These are phyloP conservation scores for Penicillium subrubescens DNA, from an alignment of 495 filamentous ascomycete species.

Conservation along the genomic window DNA sequence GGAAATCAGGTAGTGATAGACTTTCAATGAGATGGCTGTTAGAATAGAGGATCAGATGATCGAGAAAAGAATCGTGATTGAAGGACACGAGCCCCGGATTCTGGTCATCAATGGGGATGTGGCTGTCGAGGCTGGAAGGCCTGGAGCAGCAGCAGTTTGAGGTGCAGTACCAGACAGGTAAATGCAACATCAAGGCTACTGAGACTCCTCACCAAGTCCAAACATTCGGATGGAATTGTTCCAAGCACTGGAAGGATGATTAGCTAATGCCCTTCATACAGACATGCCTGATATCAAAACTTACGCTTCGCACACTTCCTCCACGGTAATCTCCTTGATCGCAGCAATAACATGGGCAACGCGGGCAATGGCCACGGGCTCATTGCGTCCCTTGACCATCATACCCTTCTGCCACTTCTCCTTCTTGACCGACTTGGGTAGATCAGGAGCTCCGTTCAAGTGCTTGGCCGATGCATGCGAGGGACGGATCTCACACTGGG, in stretches of 20 bases:
- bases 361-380: constrained; percentile 78
- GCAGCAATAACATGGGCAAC: constrained; percentile 86
- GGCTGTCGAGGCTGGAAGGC: neutral
- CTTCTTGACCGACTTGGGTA: constrained; percentile 77
- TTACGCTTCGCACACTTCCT: constrained; percentile 83
- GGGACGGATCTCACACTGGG: constrained; percentile 57
- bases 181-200: neutral
- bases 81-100: neutral
- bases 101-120: neutral
- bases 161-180: neutral
- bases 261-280: constrained; percentile 20
- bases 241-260: constrained; percentile 59
- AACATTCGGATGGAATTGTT: constrained; percentile 81
- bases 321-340: constrained; percentile 75
- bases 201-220: constrained; percentile 57
- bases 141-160: neutral
- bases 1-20: neutral
- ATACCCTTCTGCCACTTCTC: constrained; percentile 83
- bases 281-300: constrained; percentile 23
- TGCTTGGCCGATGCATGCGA: constrained; percentile 56
- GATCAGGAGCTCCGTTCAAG: constrained; percentile 42
- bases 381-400: constrained; percentile 92
- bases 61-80: neutral
- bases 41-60: neutral
- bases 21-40: neutral